phyloP scores from a whole-genome alignment of 2,329 filamentous ascomycete species.

The Westerdykella ornata region DNA sequence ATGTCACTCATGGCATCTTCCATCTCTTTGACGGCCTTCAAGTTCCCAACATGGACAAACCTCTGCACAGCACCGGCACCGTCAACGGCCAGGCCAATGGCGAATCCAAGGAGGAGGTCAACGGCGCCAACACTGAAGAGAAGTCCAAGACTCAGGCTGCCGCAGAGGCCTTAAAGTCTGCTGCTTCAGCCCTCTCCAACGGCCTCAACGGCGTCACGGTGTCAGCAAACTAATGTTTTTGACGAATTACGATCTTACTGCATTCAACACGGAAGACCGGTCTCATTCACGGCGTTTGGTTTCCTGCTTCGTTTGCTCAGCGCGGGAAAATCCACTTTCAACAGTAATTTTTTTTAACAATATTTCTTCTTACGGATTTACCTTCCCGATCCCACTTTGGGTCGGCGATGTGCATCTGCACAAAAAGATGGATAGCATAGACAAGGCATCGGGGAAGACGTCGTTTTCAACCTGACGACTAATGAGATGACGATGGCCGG shows the following conservation, averaged over 20 bases:
- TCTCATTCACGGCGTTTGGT: constrained; percentile 11
- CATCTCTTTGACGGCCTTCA: constrained; percentile 73
- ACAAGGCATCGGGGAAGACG: constrained; percentile 19
- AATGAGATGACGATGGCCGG: constrained; percentile 17
- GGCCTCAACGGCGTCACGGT: constrained; percentile 23
- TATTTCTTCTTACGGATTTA: constrained; percentile 7
- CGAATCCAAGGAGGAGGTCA: constrained; percentile 1
- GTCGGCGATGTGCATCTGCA: constrained; percentile 17
- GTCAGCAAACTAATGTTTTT: constrained; percentile 16
- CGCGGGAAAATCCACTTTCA: constrained; percentile 12
- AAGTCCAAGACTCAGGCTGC: constrained; percentile 11
- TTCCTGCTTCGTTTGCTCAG: neutral
- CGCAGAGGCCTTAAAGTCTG: constrained; percentile 24
- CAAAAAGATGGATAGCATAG: neutral
- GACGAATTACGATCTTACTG: constrained; percentile 17
- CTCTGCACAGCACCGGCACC: constrained; percentile 16
- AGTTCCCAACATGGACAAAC: constrained; percentile 57
- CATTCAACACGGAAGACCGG: constrained; percentile 32
- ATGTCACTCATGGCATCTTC: constrained; percentile 74
- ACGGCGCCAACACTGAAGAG: constrained; percentile 11
- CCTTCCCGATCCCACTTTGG: neutral
- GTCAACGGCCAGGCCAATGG: constrained; percentile 8
- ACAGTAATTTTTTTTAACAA: constrained; percentile 11
- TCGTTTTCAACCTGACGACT: constrained; percentile 38
- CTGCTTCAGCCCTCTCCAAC: constrained; percentile 25